Conservation (phyloP, 2,329 filamentous ascomycete genomes). For the Hypoxylon sp. region DNA sequence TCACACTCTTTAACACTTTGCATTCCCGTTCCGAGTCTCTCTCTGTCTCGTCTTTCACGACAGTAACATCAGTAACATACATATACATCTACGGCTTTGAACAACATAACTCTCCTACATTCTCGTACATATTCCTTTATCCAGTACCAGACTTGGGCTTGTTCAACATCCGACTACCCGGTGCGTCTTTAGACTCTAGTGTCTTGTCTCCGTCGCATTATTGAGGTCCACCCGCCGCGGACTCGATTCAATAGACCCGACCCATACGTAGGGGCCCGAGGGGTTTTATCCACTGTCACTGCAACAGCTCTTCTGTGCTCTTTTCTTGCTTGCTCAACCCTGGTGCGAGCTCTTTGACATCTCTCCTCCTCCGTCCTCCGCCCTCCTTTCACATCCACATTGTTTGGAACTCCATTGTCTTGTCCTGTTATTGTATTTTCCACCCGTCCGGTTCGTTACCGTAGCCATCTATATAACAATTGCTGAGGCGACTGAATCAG, state of each 20-base stretch:
- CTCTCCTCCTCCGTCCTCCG: conserved; percentile 17
- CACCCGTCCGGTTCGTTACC: background rate
- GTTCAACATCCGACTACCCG: conserved; percentile 14
- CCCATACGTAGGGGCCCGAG: conserved; percentile 39
- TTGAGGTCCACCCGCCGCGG: conserved; percentile 36
- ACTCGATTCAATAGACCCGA: conserved; percentile 37
- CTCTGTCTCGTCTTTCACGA: conserved; percentile 1
- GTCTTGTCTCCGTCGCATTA: conserved; percentile 42
- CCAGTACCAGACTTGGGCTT: conserved; percentile 6
- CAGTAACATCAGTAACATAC: background rate
- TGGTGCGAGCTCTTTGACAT: conserved; percentile 41
- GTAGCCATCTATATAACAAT: conserved; percentile 19
- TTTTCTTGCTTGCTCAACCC: conserved; percentile 4
- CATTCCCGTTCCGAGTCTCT: conserved; percentile 2
- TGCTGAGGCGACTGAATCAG: conserved; percentile 10
- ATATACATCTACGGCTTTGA: conserved; percentile 1
- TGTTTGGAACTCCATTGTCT: conserved; percentile 20
- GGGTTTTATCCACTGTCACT: conserved; percentile 44
- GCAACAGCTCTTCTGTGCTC: conserved; percentile 33
- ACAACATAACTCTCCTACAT: conserved; percentile 2
- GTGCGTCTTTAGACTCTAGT: conserved; percentile 35
- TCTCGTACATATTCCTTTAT: background rate
- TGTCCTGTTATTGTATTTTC: conserved; percentile 18
- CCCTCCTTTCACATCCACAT: conserved; percentile 21
- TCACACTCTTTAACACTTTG: conserved; percentile 17